These are phyloP conservation scores for Penicillium brevicompactum DNA, from an alignment of 2,329 filamentous ascomycete species.

Conservation along the genomic window DNA sequence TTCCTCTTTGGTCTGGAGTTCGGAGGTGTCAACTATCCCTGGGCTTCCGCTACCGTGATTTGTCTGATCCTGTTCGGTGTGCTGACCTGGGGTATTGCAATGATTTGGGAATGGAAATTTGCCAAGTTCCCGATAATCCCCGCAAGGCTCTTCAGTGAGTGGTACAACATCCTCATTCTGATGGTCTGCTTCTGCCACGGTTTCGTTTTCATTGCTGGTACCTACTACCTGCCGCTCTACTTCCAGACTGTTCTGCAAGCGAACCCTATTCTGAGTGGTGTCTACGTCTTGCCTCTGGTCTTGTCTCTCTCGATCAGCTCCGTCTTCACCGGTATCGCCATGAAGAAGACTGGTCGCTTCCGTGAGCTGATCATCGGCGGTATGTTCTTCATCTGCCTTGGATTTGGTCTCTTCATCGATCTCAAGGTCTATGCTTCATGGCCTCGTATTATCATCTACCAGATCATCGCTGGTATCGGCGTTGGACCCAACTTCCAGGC, in stretches of 20 bases:
- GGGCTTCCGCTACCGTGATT: constrained; percentile 73
- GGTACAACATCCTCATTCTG: constrained; percentile 68
- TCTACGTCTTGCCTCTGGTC: constrained; percentile 73
- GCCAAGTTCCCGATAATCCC: constrained; percentile 81
- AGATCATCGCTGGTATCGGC: constrained; percentile 63
- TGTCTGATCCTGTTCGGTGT: constrained; percentile 76
- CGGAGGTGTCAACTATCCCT: constrained; percentile 74
- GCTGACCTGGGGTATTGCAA: constrained; percentile 65
- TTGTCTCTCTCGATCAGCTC: constrained; percentile 68
- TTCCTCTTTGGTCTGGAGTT: constrained; percentile 83
- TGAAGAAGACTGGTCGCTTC: constrained; percentile 72
- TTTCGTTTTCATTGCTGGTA: constrained; percentile 73
- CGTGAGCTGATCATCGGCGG: constrained; percentile 62
- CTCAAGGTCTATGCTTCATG: constrained; percentile 56
- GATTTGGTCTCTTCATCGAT: constrained; percentile 67
- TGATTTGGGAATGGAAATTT: constrained; percentile 71
- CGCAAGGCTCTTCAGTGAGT: constrained; percentile 66
- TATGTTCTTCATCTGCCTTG: constrained; percentile 62
- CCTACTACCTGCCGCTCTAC: constrained; percentile 83
- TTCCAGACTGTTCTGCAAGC: constrained; percentile 75
- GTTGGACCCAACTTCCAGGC: constrained; percentile 66
- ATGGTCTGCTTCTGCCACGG: constrained; percentile 71
- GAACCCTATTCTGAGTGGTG: constrained; percentile 69
- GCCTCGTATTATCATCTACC: constrained; percentile 54
- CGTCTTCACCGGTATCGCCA: constrained; percentile 64